These are phyloP conservation scores for Torulaspora quercuum DNA, from an alignment of 805 yeast genomes.

Conservation along the genomic window DNA sequence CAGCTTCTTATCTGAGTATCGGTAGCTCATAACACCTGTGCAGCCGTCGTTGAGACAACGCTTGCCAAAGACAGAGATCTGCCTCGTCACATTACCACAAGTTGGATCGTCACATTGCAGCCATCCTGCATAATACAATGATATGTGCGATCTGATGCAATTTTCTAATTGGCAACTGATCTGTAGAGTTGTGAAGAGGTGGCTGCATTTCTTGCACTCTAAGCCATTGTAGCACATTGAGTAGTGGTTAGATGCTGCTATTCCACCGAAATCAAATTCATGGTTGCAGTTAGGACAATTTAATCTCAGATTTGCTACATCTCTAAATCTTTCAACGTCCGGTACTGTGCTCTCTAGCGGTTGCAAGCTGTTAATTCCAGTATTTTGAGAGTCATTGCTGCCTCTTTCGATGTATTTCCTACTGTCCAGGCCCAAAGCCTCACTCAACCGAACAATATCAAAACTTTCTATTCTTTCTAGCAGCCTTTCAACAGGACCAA, in stretches of 20 bases:
- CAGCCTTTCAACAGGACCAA: slow-evolving; percentile 86
- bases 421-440: slow-evolving; percentile 73
- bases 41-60: slow-evolving; percentile 62
- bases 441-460: slow-evolving; percentile 74
- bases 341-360: slow-evolving; percentile 80
- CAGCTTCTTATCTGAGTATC: slow-evolving; percentile 71
- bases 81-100: slow-evolving; percentile 77
- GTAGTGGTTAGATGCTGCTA: slow-evolving; percentile 60
- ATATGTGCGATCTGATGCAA: slow-evolving; percentile 64
- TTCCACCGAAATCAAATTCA: slow-evolving; percentile 68
- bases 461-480: slow-evolving; percentile 82
- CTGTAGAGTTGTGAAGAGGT: slow-evolving; percentile 48
- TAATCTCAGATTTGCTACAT: slow-evolving; percentile 52
- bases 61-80: slow-evolving; percentile 83
- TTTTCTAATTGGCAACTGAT: slow-evolving; percentile 71
- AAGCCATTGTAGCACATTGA: slow-evolving; percentile 65
- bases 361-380: slow-evolving; percentile 44
- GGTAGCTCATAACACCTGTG: slow-evolving; percentile 77
- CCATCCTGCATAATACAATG: slow-evolving; percentile 84
- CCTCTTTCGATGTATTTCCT: slow-evolving; percentile 49
- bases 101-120: slow-evolving; percentile 78
- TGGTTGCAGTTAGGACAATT: slow-evolving; percentile 58
- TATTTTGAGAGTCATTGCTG: slow-evolving; percentile 27
- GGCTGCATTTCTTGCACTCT: slow-evolving; percentile 60
- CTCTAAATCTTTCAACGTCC: slow-evolving; percentile 78